Evolutionary conservation across 257 asterid species (phyloP).

Genomic region (Salvia rosmarinus): DNA sequence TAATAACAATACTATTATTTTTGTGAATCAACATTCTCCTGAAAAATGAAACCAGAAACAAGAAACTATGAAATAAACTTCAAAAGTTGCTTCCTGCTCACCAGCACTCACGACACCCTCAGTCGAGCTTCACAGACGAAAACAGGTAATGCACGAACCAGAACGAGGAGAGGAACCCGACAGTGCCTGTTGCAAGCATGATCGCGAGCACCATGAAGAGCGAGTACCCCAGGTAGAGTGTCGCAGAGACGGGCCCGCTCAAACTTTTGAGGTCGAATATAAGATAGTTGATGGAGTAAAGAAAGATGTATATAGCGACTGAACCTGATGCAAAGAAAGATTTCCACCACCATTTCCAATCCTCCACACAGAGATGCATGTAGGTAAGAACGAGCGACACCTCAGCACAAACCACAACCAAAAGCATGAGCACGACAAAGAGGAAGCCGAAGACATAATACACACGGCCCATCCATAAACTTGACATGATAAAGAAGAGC

Average conservation of each 20-base stretch:
- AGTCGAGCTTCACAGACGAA: slow-evolving; percentile 83
- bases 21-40: slow-evolving; percentile 33
- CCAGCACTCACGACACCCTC: slow-evolving; percentile 27
- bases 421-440: slow-evolving; percentile 61
- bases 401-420: slow-evolving; percentile 86
- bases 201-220: slow-evolving; percentile 79
- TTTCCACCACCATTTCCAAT: slow-evolving; percentile 98
- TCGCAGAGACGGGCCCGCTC: slow-evolving; percentile 85
- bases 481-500: slow-evolving; percentile 88
- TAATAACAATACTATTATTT: slow-evolving; percentile 34
- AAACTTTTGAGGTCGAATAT: slow-evolving; percentile 79
- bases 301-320: slow-evolving; percentile 75
- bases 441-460: slow-evolving; percentile 87
- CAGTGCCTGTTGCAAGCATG: slow-evolving; percentile 86
- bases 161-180: slow-evolving; percentile 83
- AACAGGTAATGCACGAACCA: slow-evolving; percentile 92
- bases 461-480: slow-evolving; percentile 92
- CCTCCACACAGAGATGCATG: slow-evolving; percentile 94
- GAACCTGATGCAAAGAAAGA: slow-evolving; percentile 90
- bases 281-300: slow-evolving; percentile 70
- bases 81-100: slow-evolving; percentile 19
- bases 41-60: slow-evolving; percentile 27
- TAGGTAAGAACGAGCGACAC: slow-evolving; percentile 85
- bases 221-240: slow-evolving; percentile 83
- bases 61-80: slow-evolving; percentile 35